Conservation (phyloP, 2,329 filamentous ascomycete genomes). For the Fusarium pininemorale region DNA sequence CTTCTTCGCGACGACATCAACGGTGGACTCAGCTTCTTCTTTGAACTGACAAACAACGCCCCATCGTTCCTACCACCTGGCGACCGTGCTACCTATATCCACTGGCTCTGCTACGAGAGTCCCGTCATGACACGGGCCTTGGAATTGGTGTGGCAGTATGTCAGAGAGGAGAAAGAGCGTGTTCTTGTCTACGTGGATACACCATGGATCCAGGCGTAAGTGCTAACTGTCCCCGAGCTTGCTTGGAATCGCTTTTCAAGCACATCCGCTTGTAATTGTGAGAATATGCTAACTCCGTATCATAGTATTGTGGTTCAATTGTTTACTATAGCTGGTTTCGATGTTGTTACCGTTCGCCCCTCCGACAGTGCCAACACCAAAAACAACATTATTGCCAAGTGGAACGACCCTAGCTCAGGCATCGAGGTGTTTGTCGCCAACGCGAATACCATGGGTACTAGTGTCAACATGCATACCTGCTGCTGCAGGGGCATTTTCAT, state of each 20-base stretch:
- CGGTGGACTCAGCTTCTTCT: neutral
- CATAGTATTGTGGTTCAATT: no score
- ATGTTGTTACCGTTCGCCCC: neutral
- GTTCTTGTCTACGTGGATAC: no score
- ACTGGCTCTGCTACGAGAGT: neutral
- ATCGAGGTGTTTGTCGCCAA: neutral
- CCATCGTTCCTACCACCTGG: neutral
- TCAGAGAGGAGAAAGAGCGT: no score
- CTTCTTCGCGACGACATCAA: neutral
- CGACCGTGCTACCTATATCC: neutral
- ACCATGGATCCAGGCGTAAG: no score
- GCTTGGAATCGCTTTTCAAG: no score
- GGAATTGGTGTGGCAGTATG: neutral
- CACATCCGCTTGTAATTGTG: no score
- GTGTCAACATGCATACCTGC: neutral
- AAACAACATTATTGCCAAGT: neutral
- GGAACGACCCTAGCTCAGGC: neutral
- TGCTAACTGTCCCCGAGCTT: no score
- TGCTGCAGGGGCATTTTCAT: neutral
- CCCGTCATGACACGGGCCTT: neutral
- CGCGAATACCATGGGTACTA: neutral
- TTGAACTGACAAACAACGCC: neutral
- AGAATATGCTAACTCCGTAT: no score
- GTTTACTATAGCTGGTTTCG: neutral
- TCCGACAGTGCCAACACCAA: neutral